Evolutionary conservation across 345 rosid species (phyloP), one percentile per base, ranked within the genome.

Genomic region (Sisymbrium altissimum): DNA sequence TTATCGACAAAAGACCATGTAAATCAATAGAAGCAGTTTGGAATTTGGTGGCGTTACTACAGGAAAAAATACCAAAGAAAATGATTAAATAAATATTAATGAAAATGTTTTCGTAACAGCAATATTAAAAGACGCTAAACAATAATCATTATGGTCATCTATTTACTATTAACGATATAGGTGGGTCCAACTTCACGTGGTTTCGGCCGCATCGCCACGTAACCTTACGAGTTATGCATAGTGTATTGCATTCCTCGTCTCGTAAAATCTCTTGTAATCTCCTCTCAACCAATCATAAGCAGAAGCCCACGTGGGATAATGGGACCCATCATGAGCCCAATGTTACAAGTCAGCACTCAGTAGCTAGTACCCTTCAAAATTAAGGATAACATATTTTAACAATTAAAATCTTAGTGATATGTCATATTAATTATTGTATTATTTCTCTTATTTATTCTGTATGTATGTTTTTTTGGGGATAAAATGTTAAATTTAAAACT

Each of bases 191-290:
- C 62, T 27, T 88, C 90, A 88, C 85, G 88, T 79, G 85, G 79
- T 64, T 10, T 0, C 4, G 74, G 30, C 9, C 1, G 23, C 59
- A 38, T 19, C 11, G 74, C 83, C 91, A 83, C 84, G 87, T 79
- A 83, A 77, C 84, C 32, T 71, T 69, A 63, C 65, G 68, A 75
- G 13, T 33, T 15, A 35, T 35, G 40, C 39, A 39, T 57, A 50
- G 56, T 25, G 17, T 32, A 25, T 12, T 50, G 69, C 32, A 23
- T 25, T 50, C 0, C 69, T 60, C 68, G 41, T 66, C 68, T 32
- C 55, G 60, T 68, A 80, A 50, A 81, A 87, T 87, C 90, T 76
- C 62, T 70, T 70, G 88, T 81, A 83, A 89, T 89, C 96, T 79
- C 71, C 78, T 83, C 81, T 67, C 86, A 77, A 32, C 97, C 95